These are phyloP conservation scores for Mycothermus thermophilus DNA, from an alignment of 495 filamentous ascomycete species.

Conservation along the genomic window DNA sequence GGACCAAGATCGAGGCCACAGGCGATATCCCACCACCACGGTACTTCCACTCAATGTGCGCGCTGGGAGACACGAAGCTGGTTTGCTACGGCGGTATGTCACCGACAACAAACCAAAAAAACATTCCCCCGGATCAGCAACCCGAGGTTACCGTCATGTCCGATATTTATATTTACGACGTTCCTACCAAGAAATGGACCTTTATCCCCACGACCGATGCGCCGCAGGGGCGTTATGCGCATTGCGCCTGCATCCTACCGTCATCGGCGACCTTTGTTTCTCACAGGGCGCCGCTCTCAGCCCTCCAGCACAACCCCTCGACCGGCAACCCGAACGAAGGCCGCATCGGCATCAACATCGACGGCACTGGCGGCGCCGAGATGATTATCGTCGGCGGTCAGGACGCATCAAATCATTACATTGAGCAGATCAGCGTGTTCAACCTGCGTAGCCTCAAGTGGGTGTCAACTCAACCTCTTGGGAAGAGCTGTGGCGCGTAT, in stretches of 20 bases:
- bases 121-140: conserved; percentile 49
- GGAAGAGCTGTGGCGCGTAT: conserved; percentile 88
- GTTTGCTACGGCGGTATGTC: conserved; percentile 99
- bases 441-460: conserved; percentile 93
- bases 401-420: conserved; percentile 95
- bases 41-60: conserved; percentile 93
- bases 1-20: conserved; percentile 71
- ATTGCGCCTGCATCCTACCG: conserved; percentile 86
- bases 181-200: conserved; percentile 72
- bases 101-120: conserved; percentile 44
- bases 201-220: conserved; percentile 65
- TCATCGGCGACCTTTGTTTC: conserved; percentile 79
- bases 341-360: conserved; percentile 68
- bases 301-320: conserved; percentile 77
- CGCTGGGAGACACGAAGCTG: conserved; percentile 84
- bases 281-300: conserved; percentile 64
- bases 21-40: conserved; percentile 81
- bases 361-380: conserved; percentile 85
- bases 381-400: conserved; percentile 97
- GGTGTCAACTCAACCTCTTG: conserved; percentile 73
- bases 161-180: conserved; percentile 93
- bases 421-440: conserved; percentile 96
- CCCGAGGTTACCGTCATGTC: conserved; percentile 94
- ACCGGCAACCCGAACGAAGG: conserved; percentile 70
- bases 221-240: conserved; percentile 89